phyloP scores from a whole-genome alignment of 2,329 filamentous ascomycete genomes.

The Fusarium coicis region DNA sequence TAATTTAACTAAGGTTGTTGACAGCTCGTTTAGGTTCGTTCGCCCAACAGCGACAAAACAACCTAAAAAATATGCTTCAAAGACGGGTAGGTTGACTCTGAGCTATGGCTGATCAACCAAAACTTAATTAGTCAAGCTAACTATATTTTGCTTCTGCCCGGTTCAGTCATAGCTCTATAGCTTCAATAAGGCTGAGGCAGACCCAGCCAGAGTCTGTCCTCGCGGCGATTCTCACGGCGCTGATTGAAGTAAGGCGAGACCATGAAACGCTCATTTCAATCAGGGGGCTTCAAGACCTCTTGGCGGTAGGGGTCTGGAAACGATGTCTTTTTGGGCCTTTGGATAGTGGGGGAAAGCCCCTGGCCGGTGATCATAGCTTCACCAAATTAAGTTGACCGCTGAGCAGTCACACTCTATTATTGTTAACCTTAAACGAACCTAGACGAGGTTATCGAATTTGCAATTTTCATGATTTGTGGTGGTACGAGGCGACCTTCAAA shows the following conservation, averaged over 20 bases:
- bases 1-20: background rate
- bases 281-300: background rate
- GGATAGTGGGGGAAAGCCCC: constrained; percentile 3
- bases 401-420: background rate
- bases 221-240: background rate
- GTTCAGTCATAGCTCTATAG: background rate
- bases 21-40: background rate
- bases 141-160: background rate
- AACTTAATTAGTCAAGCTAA: background rate
- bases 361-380: constrained; percentile 18
- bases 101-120: background rate
- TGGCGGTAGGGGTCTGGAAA: constrained; percentile 17
- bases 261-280: constrained; percentile 21
- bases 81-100: background rate
- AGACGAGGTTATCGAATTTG: background rate
- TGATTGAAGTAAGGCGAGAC: background rate
- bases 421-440: constrained; percentile 2
- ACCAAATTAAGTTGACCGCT: constrained; percentile 1
- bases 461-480: background rate
- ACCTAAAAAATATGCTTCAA: constrained; percentile 23
- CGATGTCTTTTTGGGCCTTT: background rate
- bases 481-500: background rate
- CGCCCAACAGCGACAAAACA: background rate
- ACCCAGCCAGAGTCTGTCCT: background rate
- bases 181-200: too few relatives aligned